A percentile compares a stretch with the other conserved stretches of the same genome.
Conservation (phyloP, 331 rosid species). For the Prunus yedoensis region DNA sequence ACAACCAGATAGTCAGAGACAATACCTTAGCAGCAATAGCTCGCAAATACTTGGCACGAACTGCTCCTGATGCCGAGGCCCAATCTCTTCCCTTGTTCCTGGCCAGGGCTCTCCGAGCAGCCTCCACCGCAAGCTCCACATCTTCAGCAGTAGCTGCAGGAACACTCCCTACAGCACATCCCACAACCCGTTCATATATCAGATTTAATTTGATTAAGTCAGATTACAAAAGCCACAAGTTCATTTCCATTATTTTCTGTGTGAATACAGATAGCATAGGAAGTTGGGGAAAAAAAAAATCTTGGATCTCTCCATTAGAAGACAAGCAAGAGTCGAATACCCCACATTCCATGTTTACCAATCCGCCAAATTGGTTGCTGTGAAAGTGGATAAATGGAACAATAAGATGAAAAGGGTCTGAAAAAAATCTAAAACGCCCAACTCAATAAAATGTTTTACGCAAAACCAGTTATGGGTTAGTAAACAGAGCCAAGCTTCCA, state of each 20-base stretch:
- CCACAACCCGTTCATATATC: conserved; percentile 15
- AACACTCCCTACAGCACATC: conserved; percentile 54
- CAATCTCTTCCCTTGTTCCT: conserved; percentile 77
- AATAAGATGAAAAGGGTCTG: not conserved
- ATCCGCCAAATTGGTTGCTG: not conserved
- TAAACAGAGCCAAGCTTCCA: not conserved
- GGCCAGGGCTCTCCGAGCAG: conserved; percentile 72
- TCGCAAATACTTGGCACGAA: conserved; percentile 84
- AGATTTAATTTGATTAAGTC: not conserved
- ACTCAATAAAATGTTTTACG: not conserved
- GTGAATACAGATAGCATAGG: not conserved
- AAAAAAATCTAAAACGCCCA: not conserved
- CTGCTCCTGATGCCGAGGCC: conserved; percentile 74
- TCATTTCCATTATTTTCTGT: not conserved
- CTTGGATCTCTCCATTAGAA: not conserved
- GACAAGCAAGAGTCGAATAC: not conserved
- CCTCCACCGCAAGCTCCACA: conserved; percentile 79
- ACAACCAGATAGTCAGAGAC: not conserved
- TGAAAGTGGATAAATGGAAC: not conserved
- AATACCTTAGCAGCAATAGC: conserved; percentile 92
- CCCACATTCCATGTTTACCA: not conserved
- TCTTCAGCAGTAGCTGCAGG: conserved; percentile 96
- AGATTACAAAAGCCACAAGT: not conserved
- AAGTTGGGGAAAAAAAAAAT: not conserved
- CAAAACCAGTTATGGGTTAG: not conserved